Conservation (phyloP, 2,329 filamentous ascomycete genomes). For the Claviceps humidiphila region DNA sequence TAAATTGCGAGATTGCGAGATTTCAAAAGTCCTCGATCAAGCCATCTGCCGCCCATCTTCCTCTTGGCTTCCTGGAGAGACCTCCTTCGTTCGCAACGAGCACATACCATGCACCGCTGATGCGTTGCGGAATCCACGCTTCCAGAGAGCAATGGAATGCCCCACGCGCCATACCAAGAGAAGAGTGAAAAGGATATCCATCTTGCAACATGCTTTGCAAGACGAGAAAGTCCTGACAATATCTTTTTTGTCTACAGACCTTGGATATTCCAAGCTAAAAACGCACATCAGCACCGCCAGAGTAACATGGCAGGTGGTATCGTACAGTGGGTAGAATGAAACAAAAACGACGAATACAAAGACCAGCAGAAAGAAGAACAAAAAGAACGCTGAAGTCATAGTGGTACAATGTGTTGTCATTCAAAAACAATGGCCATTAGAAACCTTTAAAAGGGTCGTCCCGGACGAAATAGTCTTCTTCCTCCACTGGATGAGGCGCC, state of each 20-base stretch:
- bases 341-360: not conserved
- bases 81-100: too few species aligned
- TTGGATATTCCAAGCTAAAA: not conserved
- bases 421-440: conserved; percentile 17
- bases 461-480: conserved; percentile 42
- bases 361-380: not conserved
- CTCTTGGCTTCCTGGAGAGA: too few species aligned
- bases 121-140: too few species aligned
- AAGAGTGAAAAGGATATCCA: not conserved
- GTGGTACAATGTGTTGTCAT: not conserved
- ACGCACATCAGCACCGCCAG: not conserved
- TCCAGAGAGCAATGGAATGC: not conserved
- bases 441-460: conserved; percentile 53
- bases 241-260: not conserved
- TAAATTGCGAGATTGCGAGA: too few species aligned
- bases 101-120: too few species aligned
- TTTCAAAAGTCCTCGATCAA: too few species aligned
- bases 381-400: not conserved
- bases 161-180: not conserved
- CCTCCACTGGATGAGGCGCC: conserved; percentile 31
- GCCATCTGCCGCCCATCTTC: too few species aligned
- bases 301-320: not conserved
- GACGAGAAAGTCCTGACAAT: not conserved
- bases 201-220: not conserved
- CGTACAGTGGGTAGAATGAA: not conserved